Evolutionary conservation across 441 rosid species (phyloP), one percentile per base, ranked within the genome.

Genomic region (Mallotus repandus): DNA sequence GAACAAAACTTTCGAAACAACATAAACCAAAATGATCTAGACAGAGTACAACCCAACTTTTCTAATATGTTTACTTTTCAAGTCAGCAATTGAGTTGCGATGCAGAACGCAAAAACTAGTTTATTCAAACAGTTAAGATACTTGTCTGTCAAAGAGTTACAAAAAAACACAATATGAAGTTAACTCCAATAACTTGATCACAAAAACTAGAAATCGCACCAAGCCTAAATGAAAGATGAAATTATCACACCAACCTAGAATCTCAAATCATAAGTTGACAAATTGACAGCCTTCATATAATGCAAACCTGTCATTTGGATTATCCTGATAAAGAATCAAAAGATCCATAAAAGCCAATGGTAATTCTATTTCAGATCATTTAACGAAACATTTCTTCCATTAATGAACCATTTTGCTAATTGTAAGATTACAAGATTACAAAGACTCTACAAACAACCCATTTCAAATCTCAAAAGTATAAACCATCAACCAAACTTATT

Each of bases 11-110:
- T 69, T 21, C 48, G 13, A 63, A 53, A 54, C 6, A 29, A 69
- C 63, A 78, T 43, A 60, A 76, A 67, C 13, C 13, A 35, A 68
- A 65, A 77, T 57, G 13, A 1, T 21, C 18, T 14, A 11, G 52
- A 15, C 2, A 49, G 15, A 7, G 8, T 19, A 56, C 2, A 74
- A 29, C 18, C 53, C 45, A 32, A 32, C 71, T 35, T 4, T 38
- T 21, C 63, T 35, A 35, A 29, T 29, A 13, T 8, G 59, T 48
- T 32, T 21, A 18, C 12, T 35, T 54, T 68, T 22, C 29, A 43
- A 43, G 22, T 70, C 49, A 54, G 56, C 9, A 54, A 50, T 18
- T 63, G 18, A 41, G 68, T 53, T 61, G 7, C 50, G 49, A 35
- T 11, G 12, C 63, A 69, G 19, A 6, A 43, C 0, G 15, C 10